phyloP scores from a whole-genome alignment of 2,329 filamentous ascomycete species.

The Penicillium psychrosexuale region DNA sequence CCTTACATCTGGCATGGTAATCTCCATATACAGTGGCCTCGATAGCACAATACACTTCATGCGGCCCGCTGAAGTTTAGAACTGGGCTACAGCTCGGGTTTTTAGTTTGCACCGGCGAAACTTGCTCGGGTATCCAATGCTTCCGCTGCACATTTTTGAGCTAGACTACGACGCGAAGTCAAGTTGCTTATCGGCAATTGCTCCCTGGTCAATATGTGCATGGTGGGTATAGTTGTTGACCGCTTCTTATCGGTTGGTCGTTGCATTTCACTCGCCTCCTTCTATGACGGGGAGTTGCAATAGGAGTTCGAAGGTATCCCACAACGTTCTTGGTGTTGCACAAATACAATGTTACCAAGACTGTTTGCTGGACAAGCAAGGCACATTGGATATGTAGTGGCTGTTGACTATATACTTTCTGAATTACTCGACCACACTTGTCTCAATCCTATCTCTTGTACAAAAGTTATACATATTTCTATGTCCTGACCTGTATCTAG shows the following conservation, averaged over 20 bases:
- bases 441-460: background rate
- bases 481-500: background rate
- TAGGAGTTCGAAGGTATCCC: background rate
- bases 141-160: slow-evolving; percentile 3
- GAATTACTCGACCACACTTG: background rate
- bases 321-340: slow-evolving; percentile 1
- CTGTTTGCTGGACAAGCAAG: background rate
- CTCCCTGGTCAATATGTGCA: background rate
- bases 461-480: background rate
- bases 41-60: background rate
- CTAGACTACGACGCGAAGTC: slow-evolving; percentile 1
- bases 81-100: background rate
- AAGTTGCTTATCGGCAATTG: slow-evolving; percentile 6
- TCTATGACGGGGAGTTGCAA: background rate
- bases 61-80: slow-evolving; percentile 1
- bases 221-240: slow-evolving; percentile 1
- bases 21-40: slow-evolving; percentile 3
- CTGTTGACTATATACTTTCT: too few species aligned
- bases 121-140: slow-evolving; percentile 13
- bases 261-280: background rate
- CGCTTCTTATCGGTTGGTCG: slow-evolving; percentile 5
- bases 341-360: background rate
- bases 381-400: background rate
- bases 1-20: slow-evolving; percentile 13
- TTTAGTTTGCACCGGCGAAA: background rate